Conservation (phyloP, 139 green algal species). For the Chlorella sp. region DNA sequence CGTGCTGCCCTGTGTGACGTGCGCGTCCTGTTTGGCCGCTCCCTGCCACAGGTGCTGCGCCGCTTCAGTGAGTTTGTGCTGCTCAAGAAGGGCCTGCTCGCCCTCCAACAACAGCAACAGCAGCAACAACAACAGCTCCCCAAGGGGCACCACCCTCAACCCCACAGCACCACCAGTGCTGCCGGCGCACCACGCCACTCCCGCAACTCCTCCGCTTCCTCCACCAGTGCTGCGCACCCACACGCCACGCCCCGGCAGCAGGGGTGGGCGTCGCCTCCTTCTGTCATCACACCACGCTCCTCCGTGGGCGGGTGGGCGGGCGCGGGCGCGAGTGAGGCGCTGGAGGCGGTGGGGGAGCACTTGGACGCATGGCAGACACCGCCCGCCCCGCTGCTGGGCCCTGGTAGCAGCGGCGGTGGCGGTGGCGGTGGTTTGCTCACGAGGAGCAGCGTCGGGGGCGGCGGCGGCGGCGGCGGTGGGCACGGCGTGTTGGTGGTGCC, state of each 20-base stretch:
- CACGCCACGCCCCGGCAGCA: neutral
- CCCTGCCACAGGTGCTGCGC: neutral
- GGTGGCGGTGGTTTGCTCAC: neutral
- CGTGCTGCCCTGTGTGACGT: no score
- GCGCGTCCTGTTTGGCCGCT: no score
- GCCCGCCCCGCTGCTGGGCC: no score
- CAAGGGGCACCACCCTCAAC: neutral
- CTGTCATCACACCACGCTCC: neutral
- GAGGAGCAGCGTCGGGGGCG: neutral
- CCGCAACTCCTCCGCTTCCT: neutral
- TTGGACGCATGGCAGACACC: no score
- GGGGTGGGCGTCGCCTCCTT: neutral
- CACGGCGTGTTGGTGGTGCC: neutral
- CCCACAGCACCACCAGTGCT: neutral
- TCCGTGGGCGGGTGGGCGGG: neutral
- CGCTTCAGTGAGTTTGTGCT: conserved; percentile 5
- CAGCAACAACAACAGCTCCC: no score
- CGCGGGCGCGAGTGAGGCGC: neutral
- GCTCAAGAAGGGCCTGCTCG: neutral
- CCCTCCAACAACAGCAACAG: neutral
- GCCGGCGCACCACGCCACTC: no score
- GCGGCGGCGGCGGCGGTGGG: no score
- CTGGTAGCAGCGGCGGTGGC: neutral
- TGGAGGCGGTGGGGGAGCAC: neutral
- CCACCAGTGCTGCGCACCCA: no score